Percentiles rank a stretch among this genome's conserved stretches.
These are phyloP conservation scores for Chaetomium tenue DNA, from an alignment of 495 filamentous ascomycete species.

Conservation along the genomic window DNA sequence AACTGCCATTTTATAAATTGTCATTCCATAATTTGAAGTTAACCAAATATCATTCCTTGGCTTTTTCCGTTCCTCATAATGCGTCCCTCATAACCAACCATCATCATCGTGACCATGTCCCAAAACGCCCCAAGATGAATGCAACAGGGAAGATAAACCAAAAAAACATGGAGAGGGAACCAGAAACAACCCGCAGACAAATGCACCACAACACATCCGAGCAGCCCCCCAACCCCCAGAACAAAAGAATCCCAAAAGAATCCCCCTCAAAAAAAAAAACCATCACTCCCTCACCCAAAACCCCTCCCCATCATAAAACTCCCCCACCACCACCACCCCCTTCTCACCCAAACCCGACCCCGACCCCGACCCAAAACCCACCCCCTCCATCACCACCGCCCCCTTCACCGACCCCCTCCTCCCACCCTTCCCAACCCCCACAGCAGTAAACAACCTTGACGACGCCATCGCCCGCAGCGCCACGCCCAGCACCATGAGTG, in stretches of 20 bases:
- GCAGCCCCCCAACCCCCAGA: too few species aligned
- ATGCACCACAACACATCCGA: too few species aligned
- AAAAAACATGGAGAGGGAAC: too few species aligned
- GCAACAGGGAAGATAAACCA: too few species aligned
- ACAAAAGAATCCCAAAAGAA: too few species aligned
- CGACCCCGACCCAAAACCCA: neutral
- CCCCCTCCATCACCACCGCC: neutral
- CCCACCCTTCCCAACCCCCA: neutral
- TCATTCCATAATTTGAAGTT: neutral
- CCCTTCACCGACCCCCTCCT: neutral
- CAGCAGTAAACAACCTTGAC: neutral
- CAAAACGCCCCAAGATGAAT: neutral
- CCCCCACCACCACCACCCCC: neutral
- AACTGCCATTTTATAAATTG: neutral
- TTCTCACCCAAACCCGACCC: too few species aligned
- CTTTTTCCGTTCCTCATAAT: neutral
- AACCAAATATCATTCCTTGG: neutral
- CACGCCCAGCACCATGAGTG: conserved; percentile 42
- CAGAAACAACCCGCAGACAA: too few species aligned
- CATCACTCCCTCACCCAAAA: too few species aligned
- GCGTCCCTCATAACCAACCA: neutral
- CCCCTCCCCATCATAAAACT: neutral
- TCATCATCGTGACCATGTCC: neutral
- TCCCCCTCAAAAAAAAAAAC: too few species aligned
- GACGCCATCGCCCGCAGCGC: conserved; percentile 28